Percentiles rank a stretch among this genome's conserved stretches.
phyloP scores from a whole-genome alignment of 805 yeast genomes.

The Yamadazyma philogaea region DNA sequence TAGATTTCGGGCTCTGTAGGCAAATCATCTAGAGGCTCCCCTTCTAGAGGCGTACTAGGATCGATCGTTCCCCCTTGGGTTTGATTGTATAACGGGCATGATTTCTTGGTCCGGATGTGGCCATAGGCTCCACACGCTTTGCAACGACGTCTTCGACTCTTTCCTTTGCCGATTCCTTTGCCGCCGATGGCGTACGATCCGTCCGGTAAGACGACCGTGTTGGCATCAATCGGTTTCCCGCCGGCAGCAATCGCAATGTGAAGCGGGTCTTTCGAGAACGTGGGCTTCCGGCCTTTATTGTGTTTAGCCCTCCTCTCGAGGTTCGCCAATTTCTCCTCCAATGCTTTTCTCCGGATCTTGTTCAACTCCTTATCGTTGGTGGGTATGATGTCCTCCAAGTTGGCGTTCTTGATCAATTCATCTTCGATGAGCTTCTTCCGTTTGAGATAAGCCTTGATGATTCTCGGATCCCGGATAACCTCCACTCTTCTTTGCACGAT shows the following conservation, averaged over 20 bases:
- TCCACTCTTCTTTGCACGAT: conserved; percentile 79
- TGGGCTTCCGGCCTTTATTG: conserved; percentile 27
- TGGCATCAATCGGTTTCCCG: conserved; percentile 41
- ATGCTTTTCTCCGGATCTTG: conserved; percentile 66
- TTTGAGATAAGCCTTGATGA: conserved; percentile 79
- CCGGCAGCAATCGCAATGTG: conserved; percentile 44
- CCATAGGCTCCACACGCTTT: conserved; percentile 95
- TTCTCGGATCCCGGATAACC: conserved; percentile 77
- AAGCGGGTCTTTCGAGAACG: conserved; percentile 23
- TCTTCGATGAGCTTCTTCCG: conserved; percentile 66
- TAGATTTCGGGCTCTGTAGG: neutral
- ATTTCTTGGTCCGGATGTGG: conserved; percentile 85
- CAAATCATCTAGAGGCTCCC: neutral
- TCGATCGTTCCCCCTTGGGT: conserved; percentile 10
- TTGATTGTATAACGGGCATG: conserved; percentile 76
- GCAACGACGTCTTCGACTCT: conserved; percentile 76
- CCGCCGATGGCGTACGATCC: conserved; percentile 50
- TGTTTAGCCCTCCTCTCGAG: conserved; percentile 61
- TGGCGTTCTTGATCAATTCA: conserved; percentile 50
- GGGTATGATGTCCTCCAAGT: conserved; percentile 68
- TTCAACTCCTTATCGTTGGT: conserved; percentile 85
- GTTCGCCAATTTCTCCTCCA: conserved; percentile 81
- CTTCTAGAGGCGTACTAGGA: conserved; percentile 1
- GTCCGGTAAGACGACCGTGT: conserved; percentile 42
- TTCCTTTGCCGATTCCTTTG: conserved; percentile 72